Percentiles rank a stretch among this genome's conserved stretches.
Conservation (phyloP, 176 grass and related monocot species). For the Musa acuminata region DNA sequence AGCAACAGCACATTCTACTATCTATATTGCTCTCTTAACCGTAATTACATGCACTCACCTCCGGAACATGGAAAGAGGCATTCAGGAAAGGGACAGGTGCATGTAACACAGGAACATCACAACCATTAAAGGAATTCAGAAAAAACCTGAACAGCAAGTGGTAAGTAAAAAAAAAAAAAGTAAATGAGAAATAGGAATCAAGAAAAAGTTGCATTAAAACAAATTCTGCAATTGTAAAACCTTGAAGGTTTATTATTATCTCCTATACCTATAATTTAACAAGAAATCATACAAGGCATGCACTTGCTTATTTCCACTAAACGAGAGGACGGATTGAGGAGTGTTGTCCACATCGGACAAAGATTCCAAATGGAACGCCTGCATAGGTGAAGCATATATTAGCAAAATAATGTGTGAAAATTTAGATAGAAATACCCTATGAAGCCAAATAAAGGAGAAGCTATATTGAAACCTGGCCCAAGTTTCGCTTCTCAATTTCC, state of each 20-base stretch:
- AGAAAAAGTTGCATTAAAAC: neutral
- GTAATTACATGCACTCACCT: conserved; percentile 26
- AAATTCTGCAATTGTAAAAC: neutral
- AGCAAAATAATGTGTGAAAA: conserved; percentile 9
- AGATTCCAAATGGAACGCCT: conserved; percentile 63
- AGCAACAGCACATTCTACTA: too few species aligned
- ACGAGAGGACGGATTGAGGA: conserved; percentile 66
- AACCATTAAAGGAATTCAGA: conserved; percentile 45
- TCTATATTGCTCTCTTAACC: neutral
- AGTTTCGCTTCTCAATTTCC: too few species aligned
- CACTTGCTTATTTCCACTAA: conserved; percentile 56
- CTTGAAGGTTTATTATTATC: neutral
- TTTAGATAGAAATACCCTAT: too few species aligned
- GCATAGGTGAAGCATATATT: conserved; percentile 4
- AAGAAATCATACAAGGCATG: conserved; percentile 81
- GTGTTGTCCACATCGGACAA: conserved; percentile 68
- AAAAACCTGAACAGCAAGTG: conserved; percentile 38
- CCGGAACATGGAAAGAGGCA: conserved; percentile 54
- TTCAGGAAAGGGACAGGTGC: conserved; percentile 67
- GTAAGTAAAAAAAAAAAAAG: neutral
- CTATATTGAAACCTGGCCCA: too few species aligned
- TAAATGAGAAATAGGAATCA: neutral
- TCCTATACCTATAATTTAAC: conserved; percentile 68
- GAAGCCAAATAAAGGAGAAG: too few species aligned
- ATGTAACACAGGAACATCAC: conserved; percentile 70